phyloP scores from a whole-genome alignment of 306 rosid genomes.

The Quercus aquifolioides region DNA sequence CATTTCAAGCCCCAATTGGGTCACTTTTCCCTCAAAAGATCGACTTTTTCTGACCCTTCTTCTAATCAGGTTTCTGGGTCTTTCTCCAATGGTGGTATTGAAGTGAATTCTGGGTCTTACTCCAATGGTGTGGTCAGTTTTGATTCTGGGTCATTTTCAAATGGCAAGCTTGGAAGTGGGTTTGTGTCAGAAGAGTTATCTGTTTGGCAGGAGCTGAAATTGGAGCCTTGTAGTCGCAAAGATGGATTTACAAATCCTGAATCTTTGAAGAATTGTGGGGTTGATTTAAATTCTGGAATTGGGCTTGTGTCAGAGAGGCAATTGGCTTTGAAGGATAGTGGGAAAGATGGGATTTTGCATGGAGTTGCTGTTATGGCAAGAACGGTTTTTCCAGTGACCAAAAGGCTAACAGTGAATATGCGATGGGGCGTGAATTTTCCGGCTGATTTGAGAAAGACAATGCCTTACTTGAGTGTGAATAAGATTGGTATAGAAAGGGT shows the following conservation, averaged over 20 bases:
- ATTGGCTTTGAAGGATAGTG: slow-evolving; percentile 31
- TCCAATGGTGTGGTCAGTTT: slow-evolving; percentile 9
- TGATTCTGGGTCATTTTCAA: slow-evolving; percentile 18
- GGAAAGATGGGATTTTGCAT: slow-evolving; percentile 35
- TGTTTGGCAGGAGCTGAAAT: slow-evolving; percentile 67
- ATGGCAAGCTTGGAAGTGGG: slow-evolving; percentile 32
- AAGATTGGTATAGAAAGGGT: slow-evolving; percentile 72
- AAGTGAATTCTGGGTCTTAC: slow-evolving; percentile 20
- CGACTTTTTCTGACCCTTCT: slow-evolving; percentile 43
- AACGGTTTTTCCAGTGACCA: slow-evolving; percentile 56
- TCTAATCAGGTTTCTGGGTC: slow-evolving; percentile 26
- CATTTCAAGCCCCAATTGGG: slow-evolving; percentile 78
- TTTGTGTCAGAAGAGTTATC: slow-evolving; percentile 34
- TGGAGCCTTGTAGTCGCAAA: slow-evolving; percentile 48
- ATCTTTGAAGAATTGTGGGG: slow-evolving; percentile 10
- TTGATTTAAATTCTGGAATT: slow-evolving; percentile 10
- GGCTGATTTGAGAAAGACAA: slow-evolving; percentile 27
- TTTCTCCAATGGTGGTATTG: neutral
- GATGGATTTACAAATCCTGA: slow-evolving; percentile 3
- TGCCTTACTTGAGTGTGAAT: slow-evolving; percentile 60
- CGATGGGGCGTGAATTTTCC: slow-evolving; percentile 70
- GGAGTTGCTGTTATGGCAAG: slow-evolving; percentile 62
- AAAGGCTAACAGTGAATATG: slow-evolving; percentile 42
- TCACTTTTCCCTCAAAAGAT: slow-evolving; percentile 55
- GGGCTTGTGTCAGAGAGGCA: slow-evolving; percentile 26